Evolutionary conservation across 306 rosid species (phyloP).

Genomic region (Crataegus laevigata): DNA sequence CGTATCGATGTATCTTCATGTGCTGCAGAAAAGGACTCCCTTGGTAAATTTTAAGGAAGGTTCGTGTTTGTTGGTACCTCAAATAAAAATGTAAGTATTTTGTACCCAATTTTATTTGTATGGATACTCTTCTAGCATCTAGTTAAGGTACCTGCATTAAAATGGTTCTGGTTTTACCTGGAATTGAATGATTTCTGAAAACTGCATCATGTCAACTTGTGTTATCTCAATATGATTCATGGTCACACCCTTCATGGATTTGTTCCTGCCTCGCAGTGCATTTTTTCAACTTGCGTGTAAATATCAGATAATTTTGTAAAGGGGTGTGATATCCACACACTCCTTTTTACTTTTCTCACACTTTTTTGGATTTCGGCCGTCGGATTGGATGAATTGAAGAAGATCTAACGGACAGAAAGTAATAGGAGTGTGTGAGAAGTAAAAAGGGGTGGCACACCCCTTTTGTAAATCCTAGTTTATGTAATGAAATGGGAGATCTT

Average conservation of each 20-base stretch:
- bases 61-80: not conserved
- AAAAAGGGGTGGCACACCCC: too few relatives aligned
- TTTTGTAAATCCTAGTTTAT: not conserved
- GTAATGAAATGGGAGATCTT: not conserved
- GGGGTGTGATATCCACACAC: too few relatives aligned
- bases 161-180: not conserved
- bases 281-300: conserved; percentile 16
- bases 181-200: not conserved
- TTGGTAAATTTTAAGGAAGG: not conserved
- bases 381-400: too few relatives aligned
- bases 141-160: not conserved
- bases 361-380: too few relatives aligned
- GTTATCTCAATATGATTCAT: not conserved
- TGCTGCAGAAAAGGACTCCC: not conserved
- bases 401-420: too few relatives aligned
- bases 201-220: not conserved
- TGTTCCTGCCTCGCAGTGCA: not conserved
- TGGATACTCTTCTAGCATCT: not conserved
- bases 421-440: too few relatives aligned
- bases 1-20: not conserved
- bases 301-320: not conserved
- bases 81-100: conserved; percentile 17
- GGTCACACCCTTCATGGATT: not conserved
- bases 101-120: not conserved
- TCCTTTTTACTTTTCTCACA: too few relatives aligned